Evolutionary conservation across 495 filamentous ascomycete genomes (phyloP).

Genomic region (Amphirosellinia nigrospora): DNA sequence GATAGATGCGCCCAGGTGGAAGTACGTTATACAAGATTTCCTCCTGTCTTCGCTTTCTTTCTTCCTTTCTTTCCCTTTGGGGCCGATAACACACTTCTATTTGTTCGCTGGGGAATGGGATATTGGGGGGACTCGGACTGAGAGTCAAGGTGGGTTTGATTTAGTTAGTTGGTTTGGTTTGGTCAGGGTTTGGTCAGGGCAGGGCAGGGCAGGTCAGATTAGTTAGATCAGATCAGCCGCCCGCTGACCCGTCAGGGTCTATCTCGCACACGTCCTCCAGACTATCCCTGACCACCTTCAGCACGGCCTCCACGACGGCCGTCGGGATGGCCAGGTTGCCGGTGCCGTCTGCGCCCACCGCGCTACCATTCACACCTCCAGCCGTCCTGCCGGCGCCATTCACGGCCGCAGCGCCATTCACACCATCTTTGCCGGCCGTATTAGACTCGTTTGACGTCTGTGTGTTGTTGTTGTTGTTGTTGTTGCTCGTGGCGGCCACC

Average conservation of each 20-base stretch:
- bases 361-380: conserved; percentile 33
- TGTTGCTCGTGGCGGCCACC: conserved; percentile 23
- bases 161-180: background rate
- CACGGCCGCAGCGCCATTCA: conserved; percentile 11
- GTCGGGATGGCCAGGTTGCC: conserved; percentile 55
- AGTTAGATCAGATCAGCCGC: conserved; percentile 18
- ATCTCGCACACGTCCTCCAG: conserved; percentile 58
- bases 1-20: background rate
- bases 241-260: conserved; percentile 39
- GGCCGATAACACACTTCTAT: conserved; percentile 4
- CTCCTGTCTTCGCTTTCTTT: background rate
- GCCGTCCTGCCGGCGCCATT: conserved; percentile 33
- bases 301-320: conserved; percentile 57
- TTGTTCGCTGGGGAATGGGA: background rate
- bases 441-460: background rate
- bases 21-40: background rate
- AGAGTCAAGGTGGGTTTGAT: background rate
- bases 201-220: no score
- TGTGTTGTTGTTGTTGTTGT: conserved; percentile 13
- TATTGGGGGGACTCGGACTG: background rate
- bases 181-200: no score
- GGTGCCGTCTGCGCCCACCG: conserved; percentile 20
- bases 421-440: conserved; percentile 24
- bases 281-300: conserved; percentile 57
- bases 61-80: background rate